phyloP scores from a whole-genome alignment of 768 basidiomycete genomes.

The Mycena galericulata region DNA sequence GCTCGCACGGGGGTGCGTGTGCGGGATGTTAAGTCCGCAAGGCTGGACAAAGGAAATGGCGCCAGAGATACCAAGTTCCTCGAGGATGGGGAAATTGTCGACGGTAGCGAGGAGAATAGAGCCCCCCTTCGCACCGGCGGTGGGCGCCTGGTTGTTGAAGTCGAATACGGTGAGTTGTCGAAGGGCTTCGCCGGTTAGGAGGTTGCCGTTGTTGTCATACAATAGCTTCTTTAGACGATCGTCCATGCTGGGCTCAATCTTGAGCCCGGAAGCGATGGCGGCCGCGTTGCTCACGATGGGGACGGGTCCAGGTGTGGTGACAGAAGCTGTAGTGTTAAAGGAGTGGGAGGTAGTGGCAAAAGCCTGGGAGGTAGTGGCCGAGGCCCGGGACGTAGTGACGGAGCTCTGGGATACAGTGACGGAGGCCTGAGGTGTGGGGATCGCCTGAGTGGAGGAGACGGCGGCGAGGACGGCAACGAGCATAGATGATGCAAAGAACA shows the following conservation, averaged over 20 bases:
- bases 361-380: too few species aligned
- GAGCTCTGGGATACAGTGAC: too few species aligned
- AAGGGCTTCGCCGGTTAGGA: constrained; percentile 2
- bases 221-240: background rate
- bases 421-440: background rate
- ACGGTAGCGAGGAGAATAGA: constrained; percentile 14
- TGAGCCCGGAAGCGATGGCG: background rate
- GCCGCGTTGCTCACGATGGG: background rate
- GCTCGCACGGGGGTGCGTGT: background rate
- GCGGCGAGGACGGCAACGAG: background rate
- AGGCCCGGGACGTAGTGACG: too few species aligned
- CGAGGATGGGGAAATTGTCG: constrained; percentile 12
- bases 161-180: constrained; percentile 7
- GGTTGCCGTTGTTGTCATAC: background rate
- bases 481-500: background rate
- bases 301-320: background rate
- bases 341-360: too few species aligned
- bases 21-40: constrained; percentile 4
- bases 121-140: background rate
- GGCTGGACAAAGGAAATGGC: background rate
- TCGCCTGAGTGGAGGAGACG: background rate
- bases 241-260: background rate
- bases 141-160: constrained; percentile 2
- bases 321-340: too few species aligned
- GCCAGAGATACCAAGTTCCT: background rate